Base-by-base conservation (phyloP, 352 stramenopile species). In the Pythium coloratum region DNA sequence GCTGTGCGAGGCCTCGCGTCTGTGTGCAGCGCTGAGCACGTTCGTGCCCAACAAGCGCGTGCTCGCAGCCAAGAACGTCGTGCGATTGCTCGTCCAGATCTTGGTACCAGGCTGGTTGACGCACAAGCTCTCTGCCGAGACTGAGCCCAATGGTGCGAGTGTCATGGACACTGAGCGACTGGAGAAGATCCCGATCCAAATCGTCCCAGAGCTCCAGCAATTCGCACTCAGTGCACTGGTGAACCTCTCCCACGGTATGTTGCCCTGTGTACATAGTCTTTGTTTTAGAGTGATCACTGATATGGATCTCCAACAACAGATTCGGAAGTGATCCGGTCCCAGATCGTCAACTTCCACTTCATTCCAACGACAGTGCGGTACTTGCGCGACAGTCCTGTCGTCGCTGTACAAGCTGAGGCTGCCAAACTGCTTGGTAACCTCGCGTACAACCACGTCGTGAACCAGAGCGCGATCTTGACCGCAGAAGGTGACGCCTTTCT, bases 401-500 rank as follows among this genome's bases (percentile, higher is more conserved):
- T 76, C 0, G 33, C 14, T 7, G 81, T 93, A 0, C 76, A 82
- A 51, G 62, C 74, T 0, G 82, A 90, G 33, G 82, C 82, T 8
- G 78, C 82, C 6, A 90, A 90, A 34, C 72, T 90, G 16, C 68
- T 93, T 3, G 78, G 81, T 3, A 93, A 93, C 38, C 66, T 91
- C 13, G 80, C 81, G 8, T 87, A 65, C 62, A 88, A 89, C 51
- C 81, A 91, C 54, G 68, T 88, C 7, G 78, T 91, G 0, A 93
- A 93, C 53, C 85, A 93, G 59, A 89, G 75, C 36, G 77, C 75
- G 8, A 69, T 90, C 40, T 78, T 93, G 66, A 84, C 82, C 6
- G 75, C 69, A 10, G 81, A 91, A 62, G 85, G 80, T 4, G 78
- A 90, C 40, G 71, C 62, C 5, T 78, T 67, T 36, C 70, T 93